Evolutionary conservation across 2,329 filamentous ascomycete genomes (phyloP).

Genomic region (Cordyceps cateniannulata): DNA sequence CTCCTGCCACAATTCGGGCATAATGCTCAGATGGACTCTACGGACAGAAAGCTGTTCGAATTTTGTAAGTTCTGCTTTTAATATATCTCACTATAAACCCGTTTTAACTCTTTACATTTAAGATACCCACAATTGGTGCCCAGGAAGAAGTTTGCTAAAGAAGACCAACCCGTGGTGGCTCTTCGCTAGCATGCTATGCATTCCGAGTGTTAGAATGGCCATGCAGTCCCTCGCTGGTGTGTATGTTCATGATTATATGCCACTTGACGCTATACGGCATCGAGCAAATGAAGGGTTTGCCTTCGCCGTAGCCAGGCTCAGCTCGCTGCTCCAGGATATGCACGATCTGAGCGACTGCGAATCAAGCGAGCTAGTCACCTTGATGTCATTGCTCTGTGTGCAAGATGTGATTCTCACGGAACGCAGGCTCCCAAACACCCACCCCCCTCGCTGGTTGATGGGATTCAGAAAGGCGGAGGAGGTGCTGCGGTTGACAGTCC

Average conservation of each 20-base stretch:
- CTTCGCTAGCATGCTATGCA: slow-evolving; percentile 31
- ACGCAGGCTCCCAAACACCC: slow-evolving; percentile 26
- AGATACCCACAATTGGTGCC: slow-evolving; percentile 36
- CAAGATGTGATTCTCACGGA: slow-evolving; percentile 34
- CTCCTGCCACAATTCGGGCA: slow-evolving; percentile 4
- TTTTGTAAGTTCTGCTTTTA: background rate
- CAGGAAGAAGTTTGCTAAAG: slow-evolving; percentile 31
- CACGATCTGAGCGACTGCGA: slow-evolving; percentile 16
- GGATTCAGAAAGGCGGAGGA: slow-evolving; percentile 30
- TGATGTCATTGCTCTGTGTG: slow-evolving; percentile 32
- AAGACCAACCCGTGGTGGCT: slow-evolving; percentile 34
- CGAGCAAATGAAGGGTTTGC: slow-evolving; percentile 28
- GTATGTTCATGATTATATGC: slow-evolving; percentile 35
- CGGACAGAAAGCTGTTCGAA: slow-evolving; percentile 6
- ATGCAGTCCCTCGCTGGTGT: slow-evolving; percentile 35
- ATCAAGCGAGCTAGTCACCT: slow-evolving; percentile 30
- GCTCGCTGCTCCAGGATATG: slow-evolving; percentile 20
- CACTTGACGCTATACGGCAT: slow-evolving; percentile 23
- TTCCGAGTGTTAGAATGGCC: slow-evolving; percentile 27
- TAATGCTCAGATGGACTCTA: background rate
- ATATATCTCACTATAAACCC: background rate
- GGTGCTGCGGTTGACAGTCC: slow-evolving; percentile 29
- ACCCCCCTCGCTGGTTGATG: slow-evolving; percentile 31
- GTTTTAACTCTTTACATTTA: background rate
- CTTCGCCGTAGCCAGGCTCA: slow-evolving; percentile 25